These are phyloP conservation scores for Gossypium schwendimanii DNA, from an alignment of 441 rosid species.

Conservation along the genomic window DNA sequence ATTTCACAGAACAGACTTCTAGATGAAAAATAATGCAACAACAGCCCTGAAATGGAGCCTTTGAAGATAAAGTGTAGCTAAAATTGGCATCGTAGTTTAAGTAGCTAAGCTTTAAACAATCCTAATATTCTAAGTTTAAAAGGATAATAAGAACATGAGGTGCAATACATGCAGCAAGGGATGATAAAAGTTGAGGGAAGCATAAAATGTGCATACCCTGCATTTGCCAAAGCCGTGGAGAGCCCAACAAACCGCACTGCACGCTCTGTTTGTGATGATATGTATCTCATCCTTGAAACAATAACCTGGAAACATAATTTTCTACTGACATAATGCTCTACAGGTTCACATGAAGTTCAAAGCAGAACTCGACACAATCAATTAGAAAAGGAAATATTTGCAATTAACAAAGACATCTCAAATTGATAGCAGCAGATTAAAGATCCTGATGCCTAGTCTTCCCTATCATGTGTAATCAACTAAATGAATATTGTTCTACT, in stretches of 20 bases:
- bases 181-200: constrained; percentile 4
- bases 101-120: constrained; percentile 1
- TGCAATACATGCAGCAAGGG: background rate
- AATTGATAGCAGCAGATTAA: background rate
- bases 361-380: background rate
- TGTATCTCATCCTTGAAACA: constrained; percentile 99
- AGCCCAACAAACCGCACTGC: constrained; percentile 90
- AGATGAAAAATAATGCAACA: background rate
- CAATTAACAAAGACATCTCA: background rate
- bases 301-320: constrained; percentile 61
- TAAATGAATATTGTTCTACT: background rate
- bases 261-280: constrained; percentile 97
- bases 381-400: background rate
- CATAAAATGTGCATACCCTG: constrained; percentile 50
- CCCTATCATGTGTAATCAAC: background rate
- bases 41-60: background rate
- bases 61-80: background rate
- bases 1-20: background rate
- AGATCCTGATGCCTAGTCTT: background rate
- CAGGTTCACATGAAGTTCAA: background rate
- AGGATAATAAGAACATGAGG: background rate
- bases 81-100: background rate
- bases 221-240: constrained; percentile 98
- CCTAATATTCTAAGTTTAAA: background rate
- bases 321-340: background rate